A percentile compares a stretch with the other conserved stretches of the same genome.
Evolutionary conservation across 2,329 filamentous ascomycete species (phyloP).

Genomic region (Tolypocladium tropicale): DNA sequence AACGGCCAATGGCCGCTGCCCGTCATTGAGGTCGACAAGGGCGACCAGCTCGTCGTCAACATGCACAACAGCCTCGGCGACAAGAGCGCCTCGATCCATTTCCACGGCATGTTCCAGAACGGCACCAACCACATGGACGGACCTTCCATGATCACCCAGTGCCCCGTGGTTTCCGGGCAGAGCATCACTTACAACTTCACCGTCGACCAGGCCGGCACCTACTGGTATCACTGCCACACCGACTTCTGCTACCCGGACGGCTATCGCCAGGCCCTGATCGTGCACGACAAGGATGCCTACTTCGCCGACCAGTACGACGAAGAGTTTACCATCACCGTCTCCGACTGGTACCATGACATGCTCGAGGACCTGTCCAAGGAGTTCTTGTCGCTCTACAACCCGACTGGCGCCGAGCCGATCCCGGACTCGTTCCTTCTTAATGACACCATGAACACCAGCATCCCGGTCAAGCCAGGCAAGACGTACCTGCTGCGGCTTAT

Average conservation of each 20-base stretch:
- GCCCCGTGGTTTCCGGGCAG: neutral
- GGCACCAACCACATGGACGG: slow-evolving; percentile 52
- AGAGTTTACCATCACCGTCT: neutral
- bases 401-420: neutral
- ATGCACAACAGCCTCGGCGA: slow-evolving; percentile 40
- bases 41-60: slow-evolving; percentile 39
- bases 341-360: neutral
- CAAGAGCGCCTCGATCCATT: slow-evolving; percentile 38
- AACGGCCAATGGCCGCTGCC: slow-evolving; percentile 58
- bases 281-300: slow-evolving; percentile 13
- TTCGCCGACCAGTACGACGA: neutral
- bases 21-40: slow-evolving; percentile 41
- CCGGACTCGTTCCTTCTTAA: neutral
- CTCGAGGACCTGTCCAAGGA: neutral
- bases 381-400: neutral
- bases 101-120: slow-evolving; percentile 53
- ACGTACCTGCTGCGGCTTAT: neutral
- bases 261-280: slow-evolving; percentile 40
- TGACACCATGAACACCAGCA: neutral
- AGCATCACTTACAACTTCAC: slow-evolving; percentile 30
- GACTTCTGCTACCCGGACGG: slow-evolving; percentile 7
- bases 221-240: slow-evolving; percentile 51
- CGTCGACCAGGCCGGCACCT: slow-evolving; percentile 47
- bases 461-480: neutral
- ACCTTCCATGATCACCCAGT: slow-evolving; percentile 31